Base-by-base conservation (phyloP, 2,329 filamentous ascomycete species). In the Zymoseptoria passerinii region DNA sequence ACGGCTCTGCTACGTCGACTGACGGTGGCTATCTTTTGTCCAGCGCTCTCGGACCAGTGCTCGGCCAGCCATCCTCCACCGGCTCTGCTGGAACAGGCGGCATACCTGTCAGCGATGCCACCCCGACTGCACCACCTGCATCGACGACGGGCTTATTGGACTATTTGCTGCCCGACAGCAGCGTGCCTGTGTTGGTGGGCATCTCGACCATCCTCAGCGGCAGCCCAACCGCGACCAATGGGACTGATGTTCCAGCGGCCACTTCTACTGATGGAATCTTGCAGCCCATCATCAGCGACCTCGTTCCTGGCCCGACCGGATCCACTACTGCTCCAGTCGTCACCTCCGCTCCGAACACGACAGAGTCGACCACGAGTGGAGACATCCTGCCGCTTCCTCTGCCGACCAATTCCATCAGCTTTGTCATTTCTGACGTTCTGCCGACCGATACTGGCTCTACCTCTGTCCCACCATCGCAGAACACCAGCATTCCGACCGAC, bases 161-260 rank as follows among this genome's bases (percentile, higher is more conserved):
- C 23, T n/a, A 20, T 28, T 28, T 52, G 23, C 19, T 29, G 35
- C 16, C 27, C 35, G 48, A 50, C 23, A 50, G 59, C 8, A 64
- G 60, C 35, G 66, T 61, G 40, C 63, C 67, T 8, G 69, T 72
- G 60, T 68, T 70, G 29, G 68, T 73, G 23, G 71, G 71, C 16
- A 59, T 73, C 4, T 70, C 69, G 4, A 71, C 69, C 3, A 63
- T 70, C 53, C 63, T 71, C 20, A 65, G 63, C 57, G 55, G 61
- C 10, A 55, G 52, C 4, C 50, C 50, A 13, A 29, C 23, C 9
- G 28, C 50, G 8, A 52, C 50, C 7, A 10, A 16, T 27, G 50
- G 28, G 8, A 19, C 28, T 48, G 44, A 49, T 18, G 13, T 44
- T 44, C 35, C 35, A 44, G 13, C 35, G 35, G 35, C 35, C 35